These are phyloP conservation scores for Colletotrichum tabaci DNA, from an alignment of 2,329 filamentous ascomycete species.

Conservation along the genomic window DNA sequence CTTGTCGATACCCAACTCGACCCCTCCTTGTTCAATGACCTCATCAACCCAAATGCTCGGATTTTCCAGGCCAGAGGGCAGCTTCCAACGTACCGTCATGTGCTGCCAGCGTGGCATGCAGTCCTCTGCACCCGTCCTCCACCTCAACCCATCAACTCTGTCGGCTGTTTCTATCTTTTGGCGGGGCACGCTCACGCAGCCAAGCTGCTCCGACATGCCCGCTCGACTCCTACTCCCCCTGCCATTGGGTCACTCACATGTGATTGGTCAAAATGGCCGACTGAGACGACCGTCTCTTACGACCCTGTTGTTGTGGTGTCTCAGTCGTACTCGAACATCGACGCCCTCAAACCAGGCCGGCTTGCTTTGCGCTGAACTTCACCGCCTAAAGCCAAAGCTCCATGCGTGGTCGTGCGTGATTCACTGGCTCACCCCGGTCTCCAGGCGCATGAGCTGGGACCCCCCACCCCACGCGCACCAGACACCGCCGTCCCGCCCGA, in stretches of 20 bases:
- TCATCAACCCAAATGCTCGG: slow-evolving; percentile 41
- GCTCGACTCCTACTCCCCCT: slow-evolving; percentile 21
- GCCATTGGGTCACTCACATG: slow-evolving; percentile 4
- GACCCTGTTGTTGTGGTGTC: slow-evolving; percentile 14
- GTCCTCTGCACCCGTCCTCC: slow-evolving; percentile 35
- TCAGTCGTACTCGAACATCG: slow-evolving; percentile 12
- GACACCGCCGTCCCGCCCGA: slow-evolving; percentile 34
- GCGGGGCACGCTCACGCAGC: slow-evolving; percentile 36
- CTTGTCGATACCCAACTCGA: slow-evolving; percentile 37
- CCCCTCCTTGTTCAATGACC: slow-evolving; percentile 34
- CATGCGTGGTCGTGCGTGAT: slow-evolving; percentile 39
- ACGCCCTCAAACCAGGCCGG: slow-evolving; percentile 29
- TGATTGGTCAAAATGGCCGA: slow-evolving; percentile 18
- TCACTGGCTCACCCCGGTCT: slow-evolving; percentile 26
- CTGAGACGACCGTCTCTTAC: slow-evolving; percentile 12
- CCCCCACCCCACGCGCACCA: slow-evolving; percentile 20
- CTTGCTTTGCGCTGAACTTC: slow-evolving; percentile 24
- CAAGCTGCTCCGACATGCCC: slow-evolving; percentile 33
- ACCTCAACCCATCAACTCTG: slow-evolving; percentile 31
- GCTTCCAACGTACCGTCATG: slow-evolving; percentile 26
- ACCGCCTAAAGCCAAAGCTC: slow-evolving; percentile 32
- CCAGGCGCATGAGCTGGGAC: slow-evolving; percentile 34
- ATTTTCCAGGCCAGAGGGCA: slow-evolving; percentile 29
- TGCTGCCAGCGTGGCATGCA: slow-evolving; percentile 45
- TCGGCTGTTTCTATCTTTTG: slow-evolving; percentile 41